A percentile compares a stretch with the other conserved stretches of the same genome.
These are phyloP conservation scores for Scheffersomyces stambukii DNA, from an alignment of 1,139 yeast species.

Conservation along the genomic window DNA sequence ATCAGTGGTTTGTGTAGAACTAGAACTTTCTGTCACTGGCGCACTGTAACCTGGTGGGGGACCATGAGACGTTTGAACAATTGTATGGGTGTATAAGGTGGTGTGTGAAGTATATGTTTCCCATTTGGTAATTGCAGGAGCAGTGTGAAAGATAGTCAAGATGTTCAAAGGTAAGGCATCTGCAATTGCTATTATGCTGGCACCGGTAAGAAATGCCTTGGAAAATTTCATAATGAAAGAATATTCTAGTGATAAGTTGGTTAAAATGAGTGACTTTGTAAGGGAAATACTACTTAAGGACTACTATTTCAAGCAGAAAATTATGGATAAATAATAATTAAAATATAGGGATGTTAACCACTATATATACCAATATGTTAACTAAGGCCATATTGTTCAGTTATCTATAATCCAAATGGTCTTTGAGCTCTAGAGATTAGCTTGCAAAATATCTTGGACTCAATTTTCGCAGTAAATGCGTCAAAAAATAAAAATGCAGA, in stretches of 20 bases:
- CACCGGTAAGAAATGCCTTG: constrained; percentile 3
- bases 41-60: constrained; percentile 10
- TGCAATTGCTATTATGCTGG: constrained; percentile 6
- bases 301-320: too few species aligned
- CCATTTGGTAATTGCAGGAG: constrained; percentile 19
- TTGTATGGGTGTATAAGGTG: constrained; percentile 10
- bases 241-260: background rate
- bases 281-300: too few species aligned
- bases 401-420: too few species aligned
- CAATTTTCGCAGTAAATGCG: too few species aligned
- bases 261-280: background rate
- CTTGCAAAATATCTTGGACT: too few species aligned
- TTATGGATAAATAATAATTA: too few species aligned
- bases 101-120: constrained; percentile 18
- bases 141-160: constrained; percentile 21
- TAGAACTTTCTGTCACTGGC: constrained; percentile 9
- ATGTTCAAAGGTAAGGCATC: constrained; percentile 17
- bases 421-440: too few species aligned
- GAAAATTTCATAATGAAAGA: constrained; percentile 6
- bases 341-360: too few species aligned
- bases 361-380: too few species aligned
- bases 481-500: too few species aligned
- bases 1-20: constrained; percentile 9
- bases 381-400: too few species aligned
- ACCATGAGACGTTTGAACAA: constrained; percentile 8